Base-by-base conservation (phyloP, 2,329 filamentous ascomycete genomes). In the Cladosporium velox region DNA sequence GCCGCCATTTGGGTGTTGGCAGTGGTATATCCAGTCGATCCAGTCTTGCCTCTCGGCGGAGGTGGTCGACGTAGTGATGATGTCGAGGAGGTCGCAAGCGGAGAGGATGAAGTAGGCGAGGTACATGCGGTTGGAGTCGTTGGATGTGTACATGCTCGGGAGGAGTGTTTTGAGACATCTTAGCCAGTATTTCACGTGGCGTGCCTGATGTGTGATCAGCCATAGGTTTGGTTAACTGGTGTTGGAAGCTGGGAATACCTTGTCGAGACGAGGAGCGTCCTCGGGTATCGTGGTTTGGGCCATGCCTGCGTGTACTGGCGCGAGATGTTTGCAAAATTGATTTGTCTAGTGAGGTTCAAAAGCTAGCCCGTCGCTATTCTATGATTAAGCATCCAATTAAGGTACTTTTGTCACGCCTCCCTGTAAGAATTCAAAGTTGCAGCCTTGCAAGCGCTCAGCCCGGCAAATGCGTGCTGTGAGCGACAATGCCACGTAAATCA, bases 121-220 rank as follows among this genome's bases (percentile, higher is more conserved):
- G 5, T 90, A 91, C 82, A 98, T 90, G 73, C 95, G 93, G 73
- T 90, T 94, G 71, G 92, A 92, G 81, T 99, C 95, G 77, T 91
- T 95, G 76, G 88, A 85, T 18, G 91, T 96, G 82, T 98, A 99
- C 69, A 87, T 85, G 55, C 88, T 85, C 0, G 95, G 95, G 7
- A 99, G 88, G 68, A 90, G 86, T 28, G 89, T 90, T 76, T 90
- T 90, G 70, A 95, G 86, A 77, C 94, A 97, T 76, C 93, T 89
- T 70, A 93, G 87, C 90, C 93, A 99, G 85, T 97, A 99, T 76
- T 90, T 92, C 76, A 95, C 83, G 77, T 99, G 95, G 21, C 74
- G 71, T 21, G 68, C 65, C 73, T 76, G 66, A 28, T 15, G 21
- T 15, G 26, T 1, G 11, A 11, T 58, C 7, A 58, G 24, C 11